phyloP scores from a whole-genome alignment of 345 rosid genomes.

The Populus simonii region DNA sequence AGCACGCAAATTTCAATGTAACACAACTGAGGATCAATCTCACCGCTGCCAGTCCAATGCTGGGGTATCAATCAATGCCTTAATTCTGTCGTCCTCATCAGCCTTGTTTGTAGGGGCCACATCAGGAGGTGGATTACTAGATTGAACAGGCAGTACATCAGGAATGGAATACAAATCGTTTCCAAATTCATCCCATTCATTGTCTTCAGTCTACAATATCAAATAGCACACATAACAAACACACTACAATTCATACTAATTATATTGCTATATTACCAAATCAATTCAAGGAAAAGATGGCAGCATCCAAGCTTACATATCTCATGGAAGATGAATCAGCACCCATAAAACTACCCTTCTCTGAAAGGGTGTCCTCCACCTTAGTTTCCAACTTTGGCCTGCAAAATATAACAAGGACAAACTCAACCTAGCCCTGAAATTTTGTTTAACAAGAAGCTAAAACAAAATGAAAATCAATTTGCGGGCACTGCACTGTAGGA shows the following conservation, averaged over 20 bases:
- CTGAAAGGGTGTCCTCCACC: slow-evolving; percentile 48
- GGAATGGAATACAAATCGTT: slow-evolving; percentile 89
- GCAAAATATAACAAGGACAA: slow-evolving; percentile 31
- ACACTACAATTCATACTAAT: not conserved
- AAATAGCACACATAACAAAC: slow-evolving; percentile 4
- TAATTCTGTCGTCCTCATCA: slow-evolving; percentile 93
- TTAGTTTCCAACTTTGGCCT: slow-evolving; percentile 64
- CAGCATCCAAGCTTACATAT: slow-evolving; percentile 49
- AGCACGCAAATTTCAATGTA: not conserved
- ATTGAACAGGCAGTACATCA: slow-evolving; percentile 52
- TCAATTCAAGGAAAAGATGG: not conserved
- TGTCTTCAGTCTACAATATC: slow-evolving; percentile 59
- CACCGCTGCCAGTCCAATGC: slow-evolving; percentile 99
- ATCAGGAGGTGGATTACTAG: slow-evolving; percentile 48
- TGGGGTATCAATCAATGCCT: slow-evolving; percentile 87
- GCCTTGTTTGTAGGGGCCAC: slow-evolving; percentile 60
- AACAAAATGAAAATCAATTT: not conserved
- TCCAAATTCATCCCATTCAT: slow-evolving; percentile 96
- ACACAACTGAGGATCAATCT: slow-evolving; percentile 20
- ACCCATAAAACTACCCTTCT: slow-evolving; percentile 44
- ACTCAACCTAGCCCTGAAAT: slow-evolving; percentile 25
- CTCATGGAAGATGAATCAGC: slow-evolving; percentile 51
- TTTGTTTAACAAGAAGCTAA: not conserved
- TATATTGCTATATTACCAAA: not conserved
- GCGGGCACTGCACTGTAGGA: not conserved